phyloP scores from a whole-genome alignment of 1,284 basidiomycete genomes.

The Porogramme epimiltina region DNA sequence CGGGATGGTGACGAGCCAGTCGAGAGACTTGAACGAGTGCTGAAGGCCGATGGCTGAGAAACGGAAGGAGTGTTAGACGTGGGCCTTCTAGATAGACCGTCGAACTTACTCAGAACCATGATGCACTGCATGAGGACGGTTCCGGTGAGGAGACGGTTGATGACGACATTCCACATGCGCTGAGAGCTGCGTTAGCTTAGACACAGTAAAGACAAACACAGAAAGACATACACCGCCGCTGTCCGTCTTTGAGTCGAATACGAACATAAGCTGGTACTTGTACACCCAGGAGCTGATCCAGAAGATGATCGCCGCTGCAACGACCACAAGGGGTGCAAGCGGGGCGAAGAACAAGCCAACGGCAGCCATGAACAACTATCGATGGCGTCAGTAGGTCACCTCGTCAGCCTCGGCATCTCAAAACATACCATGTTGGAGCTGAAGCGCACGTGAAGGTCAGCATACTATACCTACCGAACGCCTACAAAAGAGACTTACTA shows the following conservation, averaged over 20 bases:
- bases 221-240: constrained; percentile 78
- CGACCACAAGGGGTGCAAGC: constrained; percentile 85
- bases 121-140: constrained; percentile 83
- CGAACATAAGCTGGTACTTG: constrained; percentile 95
- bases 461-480: too few species aligned
- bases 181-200: constrained; percentile 30
- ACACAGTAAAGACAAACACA: not conserved
- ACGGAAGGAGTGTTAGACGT: not conserved
- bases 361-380: constrained; percentile 82
- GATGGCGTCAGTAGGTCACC: not conserved
- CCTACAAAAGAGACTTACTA: too few species aligned
- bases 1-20: constrained; percentile 75
- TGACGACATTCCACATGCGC: constrained; percentile 91
- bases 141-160: constrained; percentile 81
- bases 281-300: constrained; percentile 83
- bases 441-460: too few species aligned
- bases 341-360: constrained; percentile 92
- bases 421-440: constrained; percentile 65
- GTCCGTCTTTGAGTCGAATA: constrained; percentile 85
- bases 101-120: constrained; percentile 82
- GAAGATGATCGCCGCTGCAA: constrained; percentile 78
- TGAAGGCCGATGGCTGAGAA: constrained; percentile 81
- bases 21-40: constrained; percentile 69
- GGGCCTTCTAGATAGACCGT: constrained; percentile 20
- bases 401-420: not conserved